phyloP scores from a whole-genome alignment of 108 stramenopile species.

The Stephanodiscus triporus region DNA sequence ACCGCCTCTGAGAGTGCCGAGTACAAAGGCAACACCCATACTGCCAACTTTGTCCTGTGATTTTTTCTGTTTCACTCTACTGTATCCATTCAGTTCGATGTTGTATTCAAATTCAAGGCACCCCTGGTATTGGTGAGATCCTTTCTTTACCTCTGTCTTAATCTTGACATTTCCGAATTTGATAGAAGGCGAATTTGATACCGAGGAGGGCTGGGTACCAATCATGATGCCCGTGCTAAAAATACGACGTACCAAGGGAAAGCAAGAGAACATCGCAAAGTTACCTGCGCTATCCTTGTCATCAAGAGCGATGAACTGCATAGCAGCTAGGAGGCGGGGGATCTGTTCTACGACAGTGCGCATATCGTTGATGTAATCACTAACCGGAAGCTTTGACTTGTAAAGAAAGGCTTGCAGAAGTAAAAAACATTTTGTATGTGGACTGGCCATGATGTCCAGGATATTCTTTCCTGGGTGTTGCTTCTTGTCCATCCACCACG shows the following conservation, averaged over 20 bases:
- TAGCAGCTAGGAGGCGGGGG: conserved; percentile 93
- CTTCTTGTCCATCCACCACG: conserved; percentile 38
- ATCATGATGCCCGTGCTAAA: conserved; percentile 28
- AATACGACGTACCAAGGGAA: conserved; percentile 39
- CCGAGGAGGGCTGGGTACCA: background rate
- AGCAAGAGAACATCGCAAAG: conserved; percentile 58
- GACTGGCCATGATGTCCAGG: conserved; percentile 75
- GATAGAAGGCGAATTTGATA: conserved; percentile 1
- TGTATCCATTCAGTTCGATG: conserved; percentile 11
- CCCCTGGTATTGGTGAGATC: conserved; percentile 9
- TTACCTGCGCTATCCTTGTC: conserved; percentile 54
- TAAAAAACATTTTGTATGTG: conserved; percentile 95
- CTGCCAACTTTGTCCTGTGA: conserved; percentile 9
- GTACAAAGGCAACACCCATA: conserved; percentile 13
- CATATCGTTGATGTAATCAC: conserved; percentile 97
- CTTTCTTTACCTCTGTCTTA: conserved; percentile 16
- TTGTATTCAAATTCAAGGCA: conserved; percentile 19
- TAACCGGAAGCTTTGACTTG: conserved; percentile 89
- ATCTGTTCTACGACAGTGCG: conserved; percentile 94
- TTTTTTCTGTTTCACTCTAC: conserved; percentile 1
- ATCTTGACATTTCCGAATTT: conserved; percentile 21
- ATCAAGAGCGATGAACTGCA: conserved; percentile 90
- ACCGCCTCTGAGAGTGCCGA: conserved; percentile 30
- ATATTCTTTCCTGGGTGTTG: conserved; percentile 36
- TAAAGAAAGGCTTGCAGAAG: conserved; percentile 92